Evolutionary conservation across 2,329 filamentous ascomycete species (phyloP), one percentile per base, ranked within the genome.

Genomic region (Leptosphaerulina australis): DNA sequence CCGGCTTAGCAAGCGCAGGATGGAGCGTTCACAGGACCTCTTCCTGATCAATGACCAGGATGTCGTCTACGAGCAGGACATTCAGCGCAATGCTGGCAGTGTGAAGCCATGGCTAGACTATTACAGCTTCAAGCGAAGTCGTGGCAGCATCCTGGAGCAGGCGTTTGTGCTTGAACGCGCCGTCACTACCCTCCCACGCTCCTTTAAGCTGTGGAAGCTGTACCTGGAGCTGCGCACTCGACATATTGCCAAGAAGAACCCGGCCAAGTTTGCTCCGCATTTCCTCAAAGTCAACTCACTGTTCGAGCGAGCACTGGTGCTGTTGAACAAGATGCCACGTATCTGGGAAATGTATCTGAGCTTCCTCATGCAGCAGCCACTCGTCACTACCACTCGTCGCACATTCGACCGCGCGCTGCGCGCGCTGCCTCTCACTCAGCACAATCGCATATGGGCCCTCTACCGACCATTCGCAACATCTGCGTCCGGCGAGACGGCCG

Each of bases 151-250:
- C 33, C 84, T 90, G 44, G 93, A 97, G 76, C 93, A 96, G 76
- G 89, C 91, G 41, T 88, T 88, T 69, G 83, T 87, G 28, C 88
- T 97, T 77, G 94, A 97, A 76, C 85, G 94, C 68, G 93, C 94
- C 50, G 97, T 93, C 74, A 81, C 84, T 57, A 88, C 95, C 65
- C 82, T 99, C 35, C 94, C 94, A 39, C 85, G 94, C 62, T 97
- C 93, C 21, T 99, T 96, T 79, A 99, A 99, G 78, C 81, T 99
- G 38, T 99, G 94, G 94, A 97, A 96, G 77, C 86, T 96, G 84
- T 99, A 97, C 74, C 84, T 99, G 59, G 83, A 86, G 59, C 88
- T 97, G 62, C 85, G 94, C 64, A 86, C 84, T 47, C 89, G 88
- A 63, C 91, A 96, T 74, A 81, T 96, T 53, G 80, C 85, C 54